Conservation (phyloP, 305 asterid species). For the Rubia tinctorum region DNA sequence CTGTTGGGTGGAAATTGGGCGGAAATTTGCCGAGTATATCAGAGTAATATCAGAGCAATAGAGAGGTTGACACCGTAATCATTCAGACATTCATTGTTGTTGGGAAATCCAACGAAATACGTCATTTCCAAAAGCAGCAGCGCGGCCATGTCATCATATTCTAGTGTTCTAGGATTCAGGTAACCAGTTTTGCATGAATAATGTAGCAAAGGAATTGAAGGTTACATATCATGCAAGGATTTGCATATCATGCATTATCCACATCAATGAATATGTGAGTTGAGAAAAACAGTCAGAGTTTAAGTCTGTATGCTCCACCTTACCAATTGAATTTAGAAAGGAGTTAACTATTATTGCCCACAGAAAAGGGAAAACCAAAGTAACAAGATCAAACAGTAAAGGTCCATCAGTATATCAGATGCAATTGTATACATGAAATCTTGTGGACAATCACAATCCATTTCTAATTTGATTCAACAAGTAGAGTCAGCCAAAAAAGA, state of each 20-base stretch:
- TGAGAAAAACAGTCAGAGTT: neutral
- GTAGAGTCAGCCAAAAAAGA: neutral
- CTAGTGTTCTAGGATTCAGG: no score
- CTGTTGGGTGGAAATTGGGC: no score
- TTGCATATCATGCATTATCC: neutral
- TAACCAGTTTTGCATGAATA: no score
- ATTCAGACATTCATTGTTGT: no score
- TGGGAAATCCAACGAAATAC: no score
- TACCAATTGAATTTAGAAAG: neutral
- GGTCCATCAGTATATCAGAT: neutral
- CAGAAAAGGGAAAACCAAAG: neutral
- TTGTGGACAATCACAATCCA: neutral
- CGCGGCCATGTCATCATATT: no score
- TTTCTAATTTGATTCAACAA: neutral
- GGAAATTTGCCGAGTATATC: no score
- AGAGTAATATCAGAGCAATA: no score
- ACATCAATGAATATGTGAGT: neutral
- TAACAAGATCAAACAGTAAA: neutral
- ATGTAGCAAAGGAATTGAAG: no score
- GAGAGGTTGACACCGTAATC: no score
- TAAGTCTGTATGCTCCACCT: neutral
- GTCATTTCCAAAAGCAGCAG: no score
- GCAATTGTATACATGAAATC: neutral
- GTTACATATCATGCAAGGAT: no score
- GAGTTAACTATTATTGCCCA: neutral